Evolutionary conservation across 305 asterid genomes (phyloP).

Genomic region (Fraxinus dipetala): DNA sequence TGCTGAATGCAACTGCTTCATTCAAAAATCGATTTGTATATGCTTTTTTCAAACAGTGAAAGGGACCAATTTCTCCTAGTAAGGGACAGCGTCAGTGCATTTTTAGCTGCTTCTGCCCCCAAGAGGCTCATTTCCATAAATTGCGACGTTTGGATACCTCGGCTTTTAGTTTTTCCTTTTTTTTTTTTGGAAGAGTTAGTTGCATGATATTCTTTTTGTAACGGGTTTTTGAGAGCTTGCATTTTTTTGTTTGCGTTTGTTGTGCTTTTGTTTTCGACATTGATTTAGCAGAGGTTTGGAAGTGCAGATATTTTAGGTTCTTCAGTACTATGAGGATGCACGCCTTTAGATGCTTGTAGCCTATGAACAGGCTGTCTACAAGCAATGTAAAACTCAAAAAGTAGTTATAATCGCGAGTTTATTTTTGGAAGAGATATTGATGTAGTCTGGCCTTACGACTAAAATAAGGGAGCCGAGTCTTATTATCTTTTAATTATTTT

Average conservation of each 20-base stretch:
- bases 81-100: slow-evolving; percentile 44
- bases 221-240: slow-evolving; percentile 38
- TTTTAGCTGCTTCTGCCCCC: slow-evolving; percentile 53
- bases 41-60: slow-evolving; percentile 7
- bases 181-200: slow-evolving; percentile 26
- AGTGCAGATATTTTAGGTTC: slow-evolving; percentile 35
- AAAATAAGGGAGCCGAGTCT: too few species aligned
- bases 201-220: slow-evolving; percentile 33
- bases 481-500: too few species aligned
- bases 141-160: slow-evolving; percentile 28
- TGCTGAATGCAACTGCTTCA: slow-evolving; percentile 3
- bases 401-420: too few species aligned
- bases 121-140: slow-evolving; percentile 29
- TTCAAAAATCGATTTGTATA: background rate
- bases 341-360: too few species aligned
- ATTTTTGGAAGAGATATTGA: too few species aligned
- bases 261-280: slow-evolving; percentile 21
- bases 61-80: slow-evolving; percentile 18
- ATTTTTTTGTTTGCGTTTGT: slow-evolving; percentile 20
- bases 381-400: too few species aligned
- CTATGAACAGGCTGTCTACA: too few species aligned
- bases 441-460: too few species aligned
- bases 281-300: slow-evolving; percentile 28
- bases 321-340: slow-evolving; percentile 25
- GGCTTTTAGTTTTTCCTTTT: slow-evolving; percentile 19